Percentiles rank a stretch among this genome's conserved stretches.
phyloP scores from a whole-genome alignment of 495 filamentous ascomycete species.

The Pyrenula aspistea region DNA sequence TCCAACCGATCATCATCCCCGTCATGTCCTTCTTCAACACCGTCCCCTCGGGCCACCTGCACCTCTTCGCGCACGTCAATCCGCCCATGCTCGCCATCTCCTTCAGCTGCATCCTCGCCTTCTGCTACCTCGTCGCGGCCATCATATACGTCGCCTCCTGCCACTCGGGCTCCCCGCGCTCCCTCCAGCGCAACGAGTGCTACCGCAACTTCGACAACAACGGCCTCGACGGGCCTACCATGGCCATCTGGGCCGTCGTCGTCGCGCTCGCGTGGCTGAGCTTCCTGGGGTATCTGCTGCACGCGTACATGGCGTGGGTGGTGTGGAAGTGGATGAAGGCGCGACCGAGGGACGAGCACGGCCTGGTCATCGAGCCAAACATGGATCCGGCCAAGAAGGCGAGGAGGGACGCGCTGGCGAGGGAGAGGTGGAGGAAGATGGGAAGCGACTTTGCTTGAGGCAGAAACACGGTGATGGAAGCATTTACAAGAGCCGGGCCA shows the following conservation, averaged over 20 bases:
- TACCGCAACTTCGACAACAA: constrained; percentile 3
- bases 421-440: constrained; percentile 10
- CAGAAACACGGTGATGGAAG: too few species aligned
- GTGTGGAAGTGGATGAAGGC: constrained; percentile 5
- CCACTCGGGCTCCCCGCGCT: not conserved
- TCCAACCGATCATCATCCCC: constrained; percentile 11
- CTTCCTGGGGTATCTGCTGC: constrained; percentile 6
- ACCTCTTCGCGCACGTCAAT: constrained; percentile 12
- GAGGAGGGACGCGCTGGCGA: constrained; percentile 9
- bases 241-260: constrained; percentile 6
- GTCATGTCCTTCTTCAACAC: constrained; percentile 14
- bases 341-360: constrained; percentile 5
- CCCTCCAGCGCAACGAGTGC: constrained; percentile 7
- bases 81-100: constrained; percentile 7
- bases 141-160: constrained; percentile 10
- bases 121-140: constrained; percentile 7
- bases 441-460: not conserved
- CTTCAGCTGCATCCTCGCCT: constrained; percentile 7
- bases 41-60: constrained; percentile 10
- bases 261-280: constrained; percentile 7
- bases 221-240: constrained; percentile 4
- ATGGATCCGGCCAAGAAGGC: constrained; percentile 11
- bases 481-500: too few species aligned
- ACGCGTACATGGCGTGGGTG: constrained; percentile 9
- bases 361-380: not conserved